These are phyloP conservation scores for Carex arenaria DNA, from an alignment of 202 grass and related monocot species.

Conservation along the genomic window DNA sequence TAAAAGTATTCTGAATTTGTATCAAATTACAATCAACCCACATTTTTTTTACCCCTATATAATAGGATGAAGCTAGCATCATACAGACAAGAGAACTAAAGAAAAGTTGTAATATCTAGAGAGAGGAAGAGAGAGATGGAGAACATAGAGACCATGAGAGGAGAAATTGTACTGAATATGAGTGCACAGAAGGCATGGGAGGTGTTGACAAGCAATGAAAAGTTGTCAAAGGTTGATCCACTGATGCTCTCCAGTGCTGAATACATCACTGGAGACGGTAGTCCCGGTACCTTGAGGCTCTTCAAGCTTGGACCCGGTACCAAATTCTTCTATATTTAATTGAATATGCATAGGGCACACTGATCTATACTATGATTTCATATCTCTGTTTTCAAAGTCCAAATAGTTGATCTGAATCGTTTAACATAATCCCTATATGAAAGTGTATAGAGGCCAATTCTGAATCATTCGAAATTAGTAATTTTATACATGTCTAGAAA, in stretches of 20 bases:
- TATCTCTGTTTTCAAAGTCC: too few relatives aligned
- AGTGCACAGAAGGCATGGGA: constrained; percentile 44
- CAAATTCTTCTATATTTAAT: background rate
- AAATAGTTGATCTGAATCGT: too few relatives aligned
- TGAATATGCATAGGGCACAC: background rate
- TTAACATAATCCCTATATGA: too few relatives aligned
- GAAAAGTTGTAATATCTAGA: background rate
- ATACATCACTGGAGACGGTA: constrained; percentile 40
- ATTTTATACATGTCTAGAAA: too few relatives aligned
- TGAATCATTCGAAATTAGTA: too few relatives aligned
- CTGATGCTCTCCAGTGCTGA: constrained; percentile 42
- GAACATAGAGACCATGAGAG: constrained; percentile 32
- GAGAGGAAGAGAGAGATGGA: background rate
- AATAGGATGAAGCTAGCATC: background rate
- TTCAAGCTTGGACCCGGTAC: constrained; percentile 44
- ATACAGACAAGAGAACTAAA: too few relatives aligned
- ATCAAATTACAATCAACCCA: background rate
- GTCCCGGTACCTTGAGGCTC: constrained; percentile 27
- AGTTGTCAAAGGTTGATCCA: constrained; percentile 29
- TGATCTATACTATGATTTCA: too few relatives aligned
- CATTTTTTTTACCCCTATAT: background rate
- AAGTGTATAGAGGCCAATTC: too few relatives aligned
- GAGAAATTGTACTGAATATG: constrained; percentile 41
- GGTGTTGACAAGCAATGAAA: constrained; percentile 44
- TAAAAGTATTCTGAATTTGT: background rate